phyloP scores from a whole-genome alignment of 75 land plant genomes.

The Picea sitchensis region DNA sequence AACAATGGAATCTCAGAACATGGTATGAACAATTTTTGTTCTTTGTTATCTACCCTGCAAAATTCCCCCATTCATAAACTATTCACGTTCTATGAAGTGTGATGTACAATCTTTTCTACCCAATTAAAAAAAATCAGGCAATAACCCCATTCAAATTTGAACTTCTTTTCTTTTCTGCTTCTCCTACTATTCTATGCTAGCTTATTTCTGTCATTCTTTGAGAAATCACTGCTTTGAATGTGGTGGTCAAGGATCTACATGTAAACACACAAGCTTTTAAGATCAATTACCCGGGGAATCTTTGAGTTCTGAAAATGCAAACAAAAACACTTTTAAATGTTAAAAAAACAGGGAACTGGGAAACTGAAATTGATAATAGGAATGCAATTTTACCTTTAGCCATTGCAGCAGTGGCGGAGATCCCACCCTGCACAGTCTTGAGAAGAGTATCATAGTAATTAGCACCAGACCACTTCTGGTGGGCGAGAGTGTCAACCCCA shows the following conservation, averaged over 20 bases:
- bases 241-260: not conserved
- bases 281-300: not conserved
- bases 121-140: too few relatives aligned
- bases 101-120: too few relatives aligned
- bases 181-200: too few relatives aligned
- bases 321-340: not conserved
- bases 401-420: constrained; percentile 89
- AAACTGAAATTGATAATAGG: not conserved
- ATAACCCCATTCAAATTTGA: too few relatives aligned
- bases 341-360: not conserved
- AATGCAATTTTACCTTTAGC: constrained; percentile 40
- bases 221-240: too few relatives aligned
- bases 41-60: too few relatives aligned
- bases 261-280: not conserved
- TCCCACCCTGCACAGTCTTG: constrained; percentile 80
- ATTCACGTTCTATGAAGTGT: too few relatives aligned
- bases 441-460: constrained; percentile 70
- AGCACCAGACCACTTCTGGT: constrained; percentile 94
- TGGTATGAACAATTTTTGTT: too few relatives aligned
- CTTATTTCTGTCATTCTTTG: too few relatives aligned
- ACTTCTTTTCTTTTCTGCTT: too few relatives aligned
- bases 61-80: too few relatives aligned
- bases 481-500: constrained; percentile 84
- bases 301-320: not conserved
- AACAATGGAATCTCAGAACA: too few relatives aligned